A percentile compares a stretch with the other conserved stretches of the same genome.
Evolutionary conservation across 768 basidiomycete genomes (phyloP).

Genomic region (Pleurotus platypus): DNA sequence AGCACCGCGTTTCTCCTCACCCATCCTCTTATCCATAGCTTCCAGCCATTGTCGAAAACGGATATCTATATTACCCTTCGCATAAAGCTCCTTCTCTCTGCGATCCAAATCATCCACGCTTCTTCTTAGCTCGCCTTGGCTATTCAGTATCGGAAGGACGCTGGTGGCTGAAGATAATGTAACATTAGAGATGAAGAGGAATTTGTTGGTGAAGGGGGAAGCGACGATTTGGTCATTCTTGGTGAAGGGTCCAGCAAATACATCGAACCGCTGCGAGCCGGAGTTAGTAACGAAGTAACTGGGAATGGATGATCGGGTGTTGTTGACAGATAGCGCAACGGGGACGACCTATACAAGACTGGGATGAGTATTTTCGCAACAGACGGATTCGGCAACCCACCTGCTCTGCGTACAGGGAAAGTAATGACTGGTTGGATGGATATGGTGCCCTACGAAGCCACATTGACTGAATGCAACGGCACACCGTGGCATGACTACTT

Average conservation of each 20-base stretch:
- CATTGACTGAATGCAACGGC: not conserved
- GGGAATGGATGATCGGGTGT: conserved; percentile 55
- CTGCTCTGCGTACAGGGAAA: conserved; percentile 54
- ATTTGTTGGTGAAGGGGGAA: conserved; percentile 64
- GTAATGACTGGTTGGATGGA: conserved; percentile 55
- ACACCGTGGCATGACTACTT: conserved; percentile 12
- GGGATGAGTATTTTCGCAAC: conserved; percentile 6
- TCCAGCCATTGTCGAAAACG: conserved; percentile 55
- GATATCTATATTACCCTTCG: conserved; percentile 45
- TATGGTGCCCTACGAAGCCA: conserved; percentile 46
- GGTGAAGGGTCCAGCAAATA: conserved; percentile 69
- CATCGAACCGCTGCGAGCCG: conserved; percentile 61
- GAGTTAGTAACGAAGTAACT: conserved; percentile 65
- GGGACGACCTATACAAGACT: conserved; percentile 41
- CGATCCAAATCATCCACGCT: conserved; percentile 26
- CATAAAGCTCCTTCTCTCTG: conserved; percentile 37
- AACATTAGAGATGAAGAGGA: conserved; percentile 60
- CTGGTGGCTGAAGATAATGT: conserved; percentile 44
- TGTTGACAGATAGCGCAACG: conserved; percentile 56
- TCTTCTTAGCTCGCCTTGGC: conserved; percentile 34
- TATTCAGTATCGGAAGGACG: conserved; percentile 52
- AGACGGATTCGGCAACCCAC: conserved; percentile 21
- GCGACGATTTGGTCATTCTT: conserved; percentile 79
- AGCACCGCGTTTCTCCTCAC: conserved; percentile 36
- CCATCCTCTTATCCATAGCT: conserved; percentile 44